Evolutionary conservation across 176 grass and related monocot genomes (phyloP).

Genomic region (Zoysia pacifica): DNA sequence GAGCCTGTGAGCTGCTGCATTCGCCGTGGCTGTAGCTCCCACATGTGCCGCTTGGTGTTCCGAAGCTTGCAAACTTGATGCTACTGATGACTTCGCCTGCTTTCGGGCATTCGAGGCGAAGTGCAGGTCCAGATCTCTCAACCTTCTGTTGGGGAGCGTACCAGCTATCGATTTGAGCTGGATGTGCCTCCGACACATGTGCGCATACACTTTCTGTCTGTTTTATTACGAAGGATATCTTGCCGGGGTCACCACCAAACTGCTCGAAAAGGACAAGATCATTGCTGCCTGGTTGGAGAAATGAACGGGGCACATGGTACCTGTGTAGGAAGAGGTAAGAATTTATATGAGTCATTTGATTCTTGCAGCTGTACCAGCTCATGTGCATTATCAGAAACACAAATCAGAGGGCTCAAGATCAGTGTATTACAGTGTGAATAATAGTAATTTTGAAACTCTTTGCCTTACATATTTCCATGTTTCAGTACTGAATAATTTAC

Average conservation of each 20-base stretch:
- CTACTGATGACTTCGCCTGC: constrained; percentile 66
- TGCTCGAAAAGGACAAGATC: constrained; percentile 91
- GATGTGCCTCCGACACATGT: constrained; percentile 80
- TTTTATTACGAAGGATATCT: constrained; percentile 74
- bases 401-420: not conserved
- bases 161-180: constrained; percentile 67
- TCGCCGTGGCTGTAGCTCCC: constrained; percentile 75
- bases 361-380: constrained; percentile 3
- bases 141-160: constrained; percentile 43
- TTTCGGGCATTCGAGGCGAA: constrained; percentile 72
- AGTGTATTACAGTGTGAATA: not conserved
- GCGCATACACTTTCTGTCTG: constrained; percentile 64
- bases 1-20: constrained; percentile 73
- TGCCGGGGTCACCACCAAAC: constrained; percentile 75
- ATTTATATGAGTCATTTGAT: constrained; percentile 4
- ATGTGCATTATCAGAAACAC: constrained; percentile 1
- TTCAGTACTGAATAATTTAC: constrained; percentile 3
- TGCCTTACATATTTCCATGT: not conserved
- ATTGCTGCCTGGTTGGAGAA: constrained; percentile 79
- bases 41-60: constrained; percentile 76
- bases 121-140: constrained; percentile 52
- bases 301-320: constrained; percentile 81
- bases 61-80: constrained; percentile 95
- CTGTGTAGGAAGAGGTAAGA: constrained; percentile 55
- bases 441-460: constrained; percentile 2